Base-by-base conservation (phyloP, 2,329 filamentous ascomycete genomes). In the Lachnellula occidentalis region DNA sequence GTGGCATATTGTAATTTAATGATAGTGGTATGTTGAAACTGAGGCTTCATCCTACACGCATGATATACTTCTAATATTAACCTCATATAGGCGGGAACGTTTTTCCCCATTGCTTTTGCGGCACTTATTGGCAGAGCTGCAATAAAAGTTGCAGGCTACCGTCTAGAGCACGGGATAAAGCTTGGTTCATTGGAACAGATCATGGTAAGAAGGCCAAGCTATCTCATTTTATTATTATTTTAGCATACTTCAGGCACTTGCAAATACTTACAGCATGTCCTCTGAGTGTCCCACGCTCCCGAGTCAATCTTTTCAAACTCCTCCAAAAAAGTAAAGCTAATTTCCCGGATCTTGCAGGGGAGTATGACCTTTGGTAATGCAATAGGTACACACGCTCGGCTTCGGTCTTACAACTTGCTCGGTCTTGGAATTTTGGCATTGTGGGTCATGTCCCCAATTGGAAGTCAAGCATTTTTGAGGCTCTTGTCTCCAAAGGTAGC, bases 371-470 rank as follows among this genome's bases (percentile, higher is more conserved):
- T 58, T 7, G 42, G 48, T 8, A 45, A 31, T 11, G 43, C 57
- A 17, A 41, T 59, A 19, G 24, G 46, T 4, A 59, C 57, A 7
- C 55, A 57, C 41, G 27, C 42, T 9, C 48, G 54, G 6, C 50
- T 61, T 21, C 22, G 56, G 22, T 46, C 45, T 3, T 48, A 56
- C 34, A 58, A 58, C 27, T 21, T 54, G 14, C 36, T 55, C 7
- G 53, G 49, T 1, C 11, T 60, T 3, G 34, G 50, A 2, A 46
- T 62, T 9, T n/a, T 62, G 4, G n/a, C 19, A 8, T 7, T 58
- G 5, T 62, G 58, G 56, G 24, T 51, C 5, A 45, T 62, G 11
- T 62, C 58, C 6, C 58, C 58, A 1, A 37, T 62, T 34, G 60
- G 60, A 31, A 58, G 55, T 43, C 57, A 58, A 31, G 52, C 45